These are phyloP conservation scores for Glarea lozoyensis DNA, from an alignment of 495 filamentous ascomycete species.

Conservation along the genomic window DNA sequence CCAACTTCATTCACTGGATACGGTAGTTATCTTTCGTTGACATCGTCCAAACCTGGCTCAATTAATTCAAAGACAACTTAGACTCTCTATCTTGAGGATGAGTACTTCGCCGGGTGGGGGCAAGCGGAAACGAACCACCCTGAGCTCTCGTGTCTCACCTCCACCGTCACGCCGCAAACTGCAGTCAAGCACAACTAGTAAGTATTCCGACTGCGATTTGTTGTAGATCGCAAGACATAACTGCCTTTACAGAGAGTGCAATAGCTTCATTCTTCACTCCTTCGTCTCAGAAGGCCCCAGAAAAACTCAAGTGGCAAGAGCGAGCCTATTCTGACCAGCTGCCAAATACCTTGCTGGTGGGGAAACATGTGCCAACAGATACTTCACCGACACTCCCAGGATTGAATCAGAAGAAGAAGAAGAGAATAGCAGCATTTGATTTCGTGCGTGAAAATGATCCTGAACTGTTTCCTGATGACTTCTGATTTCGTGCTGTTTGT, in stretches of 20 bases:
- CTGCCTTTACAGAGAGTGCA: conserved; percentile 41
- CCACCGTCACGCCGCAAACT: conserved; percentile 54
- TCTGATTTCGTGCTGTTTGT: conserved; percentile 72
- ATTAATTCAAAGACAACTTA: too few relatives aligned
- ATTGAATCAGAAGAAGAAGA: conserved; percentile 19
- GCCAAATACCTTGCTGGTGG: conserved; percentile 60
- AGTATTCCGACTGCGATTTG: conserved; percentile 16
- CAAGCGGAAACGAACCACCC: conserved; percentile 22
- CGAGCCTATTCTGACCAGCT: conserved; percentile 33
- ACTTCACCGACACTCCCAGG: conserved; percentile 16
- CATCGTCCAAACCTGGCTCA: too few relatives aligned
- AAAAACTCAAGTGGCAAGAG: conserved; percentile 67
- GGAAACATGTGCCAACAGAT: conserved; percentile 43
- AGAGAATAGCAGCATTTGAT: conserved; percentile 84
- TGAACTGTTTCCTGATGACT: too few relatives aligned
- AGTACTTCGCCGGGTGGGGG: conserved; percentile 5
- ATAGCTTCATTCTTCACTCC: conserved; percentile 88
- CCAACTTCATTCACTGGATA: too few relatives aligned
- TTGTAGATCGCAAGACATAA: not conserved
- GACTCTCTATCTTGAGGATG: conserved; percentile 14
- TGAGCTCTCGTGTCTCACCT: conserved; percentile 40
- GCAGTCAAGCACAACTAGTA: conserved; percentile 68
- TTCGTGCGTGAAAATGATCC: conserved; percentile 69
- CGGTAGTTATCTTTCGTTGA: too few relatives aligned
- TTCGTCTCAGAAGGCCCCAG: conserved; percentile 72